Evolutionary conservation across 352 stramenopile species (phyloP).

Genomic region (Globisporangium takayamanum): DNA sequence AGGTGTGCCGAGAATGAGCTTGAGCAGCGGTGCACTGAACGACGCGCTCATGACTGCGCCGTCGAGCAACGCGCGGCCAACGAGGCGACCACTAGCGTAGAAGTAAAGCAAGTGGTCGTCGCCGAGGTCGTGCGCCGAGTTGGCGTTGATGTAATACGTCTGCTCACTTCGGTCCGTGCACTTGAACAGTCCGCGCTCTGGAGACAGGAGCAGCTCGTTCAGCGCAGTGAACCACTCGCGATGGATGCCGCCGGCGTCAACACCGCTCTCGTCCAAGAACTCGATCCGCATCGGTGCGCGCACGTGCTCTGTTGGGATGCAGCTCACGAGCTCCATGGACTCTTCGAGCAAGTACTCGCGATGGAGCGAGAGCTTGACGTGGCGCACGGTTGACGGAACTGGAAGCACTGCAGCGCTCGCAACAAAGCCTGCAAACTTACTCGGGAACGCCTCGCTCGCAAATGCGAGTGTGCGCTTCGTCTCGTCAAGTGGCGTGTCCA

Average conservation of each 20-base stretch:
- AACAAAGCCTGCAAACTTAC: slow-evolving; percentile 72
- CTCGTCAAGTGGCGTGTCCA: slow-evolving; percentile 75
- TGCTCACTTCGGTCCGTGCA: slow-evolving; percentile 39
- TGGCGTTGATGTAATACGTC: slow-evolving; percentile 41
- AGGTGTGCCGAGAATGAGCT: slow-evolving; percentile 38
- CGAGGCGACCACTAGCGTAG: slow-evolving; percentile 35
- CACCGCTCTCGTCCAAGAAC: slow-evolving; percentile 78
- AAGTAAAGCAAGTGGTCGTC: slow-evolving; percentile 37
- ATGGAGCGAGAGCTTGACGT: slow-evolving; percentile 51
- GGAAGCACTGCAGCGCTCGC: slow-evolving; percentile 49
- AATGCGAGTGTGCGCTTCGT: slow-evolving; percentile 23
- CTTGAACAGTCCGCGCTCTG: slow-evolving; percentile 27
- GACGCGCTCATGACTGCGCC: slow-evolving; percentile 72
- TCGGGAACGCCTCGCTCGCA: slow-evolving; percentile 47
- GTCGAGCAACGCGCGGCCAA: slow-evolving; percentile 63
- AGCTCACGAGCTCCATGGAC: slow-evolving; percentile 57
- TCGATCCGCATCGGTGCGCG: slow-evolving; percentile 76
- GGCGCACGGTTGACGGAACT: slow-evolving; percentile 52
- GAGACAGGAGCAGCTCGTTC: slow-evolving; percentile 29
- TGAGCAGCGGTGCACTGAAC: slow-evolving; percentile 70
- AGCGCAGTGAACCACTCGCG: slow-evolving; percentile 91
- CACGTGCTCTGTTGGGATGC: slow-evolving; percentile 47
- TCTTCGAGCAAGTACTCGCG: slow-evolving; percentile 60
- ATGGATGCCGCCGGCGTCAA: slow-evolving; percentile 83
- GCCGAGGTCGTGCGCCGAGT: slow-evolving; percentile 23